A percentile compares a stretch with the other conserved stretches of the same genome.
Conservation (phyloP, 1,284 basidiomycete species). For the Naganishia liquefaciens region DNA sequence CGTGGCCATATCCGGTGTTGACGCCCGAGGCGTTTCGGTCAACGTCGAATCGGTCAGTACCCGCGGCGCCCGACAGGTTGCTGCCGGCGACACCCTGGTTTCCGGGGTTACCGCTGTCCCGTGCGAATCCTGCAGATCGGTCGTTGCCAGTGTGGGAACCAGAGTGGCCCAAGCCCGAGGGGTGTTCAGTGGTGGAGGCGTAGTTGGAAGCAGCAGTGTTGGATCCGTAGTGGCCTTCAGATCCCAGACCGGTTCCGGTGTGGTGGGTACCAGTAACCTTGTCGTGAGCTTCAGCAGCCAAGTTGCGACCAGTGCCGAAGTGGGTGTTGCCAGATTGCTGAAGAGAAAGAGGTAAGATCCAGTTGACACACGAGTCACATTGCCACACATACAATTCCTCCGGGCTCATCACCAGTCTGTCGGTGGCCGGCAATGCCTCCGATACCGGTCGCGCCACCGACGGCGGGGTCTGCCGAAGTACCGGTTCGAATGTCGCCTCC, state of each 20-base stretch:
- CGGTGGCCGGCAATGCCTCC: slow-evolving; percentile 5
- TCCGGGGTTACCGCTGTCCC: slow-evolving; percentile 19
- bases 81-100: slow-evolving; percentile 27
- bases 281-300: slow-evolving; percentile 22
- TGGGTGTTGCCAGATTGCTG: slow-evolving; percentile 28
- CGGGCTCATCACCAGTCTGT: slow-evolving; percentile 28
- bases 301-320: slow-evolving; percentile 28
- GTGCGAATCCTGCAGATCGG: slow-evolving; percentile 29
- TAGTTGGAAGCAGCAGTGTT: slow-evolving; percentile 30
- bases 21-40: slow-evolving; percentile 6
- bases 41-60: slow-evolving; percentile 32
- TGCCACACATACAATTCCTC: slow-evolving; percentile 20
- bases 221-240: slow-evolving; percentile 23
- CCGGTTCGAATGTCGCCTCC: slow-evolving; percentile 26
- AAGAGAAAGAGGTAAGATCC: background rate
- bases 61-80: slow-evolving; percentile 25
- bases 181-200: slow-evolving; percentile 11
- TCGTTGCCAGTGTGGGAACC: slow-evolving; percentile 7
- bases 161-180: slow-evolving; percentile 6
- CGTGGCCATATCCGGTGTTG: slow-evolving; percentile 17
- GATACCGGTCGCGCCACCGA: background rate
- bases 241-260: slow-evolving; percentile 14
- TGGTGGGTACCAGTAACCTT: slow-evolving; percentile 11
- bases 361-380: background rate
- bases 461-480: slow-evolving; percentile 13